phyloP scores from a whole-genome alignment of 495 filamentous ascomycete genomes.

The Aspergillus cristatus region DNA sequence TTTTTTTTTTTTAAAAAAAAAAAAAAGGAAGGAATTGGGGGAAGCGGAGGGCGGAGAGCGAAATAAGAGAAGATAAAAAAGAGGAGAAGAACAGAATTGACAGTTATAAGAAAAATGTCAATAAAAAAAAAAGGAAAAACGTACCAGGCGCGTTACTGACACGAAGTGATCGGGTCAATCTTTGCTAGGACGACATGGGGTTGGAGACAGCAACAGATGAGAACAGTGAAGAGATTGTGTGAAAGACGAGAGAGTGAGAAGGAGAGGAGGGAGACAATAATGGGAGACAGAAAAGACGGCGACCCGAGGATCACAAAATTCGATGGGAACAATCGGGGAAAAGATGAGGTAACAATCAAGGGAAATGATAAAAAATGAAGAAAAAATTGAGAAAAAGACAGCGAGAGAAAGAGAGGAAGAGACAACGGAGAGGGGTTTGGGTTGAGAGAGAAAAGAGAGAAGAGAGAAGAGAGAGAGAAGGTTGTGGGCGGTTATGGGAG shows the following conservation, averaged over 20 bases:
- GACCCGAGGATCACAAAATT: too few species aligned
- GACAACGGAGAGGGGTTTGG: conserved; percentile 4
- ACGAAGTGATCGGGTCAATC: conserved; percentile 24
- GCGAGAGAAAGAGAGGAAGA: conserved; percentile 10
- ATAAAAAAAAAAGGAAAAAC: conserved; percentile 4
- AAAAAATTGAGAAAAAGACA: conserved; percentile 4
- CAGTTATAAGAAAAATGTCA: too few species aligned
- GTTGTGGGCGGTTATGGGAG: too few species aligned
- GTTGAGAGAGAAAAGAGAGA: conserved; percentile 12
- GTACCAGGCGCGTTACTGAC: conserved; percentile 31
- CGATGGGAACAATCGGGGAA: conserved; percentile 1
- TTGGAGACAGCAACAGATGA: too few species aligned
- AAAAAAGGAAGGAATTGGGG: not conserved
- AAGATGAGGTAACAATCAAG: not conserved
- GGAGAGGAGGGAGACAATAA: conserved; percentile 4
- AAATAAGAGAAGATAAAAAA: conserved; percentile 1
- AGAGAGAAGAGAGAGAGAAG: conserved; percentile 5
- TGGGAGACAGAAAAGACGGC: not conserved
- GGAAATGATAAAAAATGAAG: conserved; percentile 1
- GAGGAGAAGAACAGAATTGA: too few species aligned
- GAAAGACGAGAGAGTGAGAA: conserved; percentile 11
- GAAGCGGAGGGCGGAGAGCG: conserved; percentile 1
- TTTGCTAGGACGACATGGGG: conserved; percentile 39
- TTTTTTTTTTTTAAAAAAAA: not conserved
- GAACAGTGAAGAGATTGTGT: too few species aligned